Evolutionary conservation across 495 filamentous ascomycete genomes (phyloP).

Genomic region (Penicillium cosmopolitanum): DNA sequence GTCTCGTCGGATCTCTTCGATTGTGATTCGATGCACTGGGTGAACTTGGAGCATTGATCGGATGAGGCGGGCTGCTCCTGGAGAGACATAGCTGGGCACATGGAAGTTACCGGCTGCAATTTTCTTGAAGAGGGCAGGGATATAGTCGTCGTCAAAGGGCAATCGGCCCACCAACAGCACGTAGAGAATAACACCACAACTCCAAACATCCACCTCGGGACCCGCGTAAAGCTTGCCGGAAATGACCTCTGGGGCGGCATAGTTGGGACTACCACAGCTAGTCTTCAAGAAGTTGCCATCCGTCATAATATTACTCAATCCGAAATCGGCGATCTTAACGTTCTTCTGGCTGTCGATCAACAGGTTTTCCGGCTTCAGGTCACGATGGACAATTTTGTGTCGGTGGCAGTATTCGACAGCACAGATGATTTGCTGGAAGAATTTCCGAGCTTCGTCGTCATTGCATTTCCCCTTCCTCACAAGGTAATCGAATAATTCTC

Average conservation of each 20-base stretch:
- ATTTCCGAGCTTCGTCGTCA: conserved; percentile 87
- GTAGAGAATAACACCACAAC: conserved; percentile 97
- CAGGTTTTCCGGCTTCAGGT: conserved; percentile 96
- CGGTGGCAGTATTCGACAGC: conserved; percentile 98
- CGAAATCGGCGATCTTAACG: conserved; percentile 99
- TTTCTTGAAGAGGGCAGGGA: conserved; percentile 83
- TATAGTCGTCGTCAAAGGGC: conserved; percentile 97
- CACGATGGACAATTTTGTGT: conserved; percentile 97
- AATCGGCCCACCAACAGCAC: conserved; percentile 89
- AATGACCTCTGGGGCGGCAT: conserved; percentile 97
- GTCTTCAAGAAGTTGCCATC: conserved; percentile 99
- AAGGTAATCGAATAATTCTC: conserved; percentile 96
- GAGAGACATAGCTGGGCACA: conserved; percentile 83
- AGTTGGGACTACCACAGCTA: conserved; percentile 97
- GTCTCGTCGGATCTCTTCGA: conserved; percentile 90
- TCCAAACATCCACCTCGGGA: conserved; percentile 98
- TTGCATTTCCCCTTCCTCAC: conserved; percentile 87
- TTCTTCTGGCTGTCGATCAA: conserved; percentile 92
- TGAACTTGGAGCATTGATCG: conserved; percentile 94
- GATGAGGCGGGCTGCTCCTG: conserved; percentile 83
- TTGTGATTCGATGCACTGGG: conserved; percentile 88
- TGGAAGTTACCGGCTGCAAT: conserved; percentile 88
- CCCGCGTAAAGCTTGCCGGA: conserved; percentile 97
- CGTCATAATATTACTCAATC: conserved; percentile 98
- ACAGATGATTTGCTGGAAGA: conserved; percentile 99